phyloP scores from a whole-genome alignment of 2,329 filamentous ascomycete species.

The Scedosporium boydii region DNA sequence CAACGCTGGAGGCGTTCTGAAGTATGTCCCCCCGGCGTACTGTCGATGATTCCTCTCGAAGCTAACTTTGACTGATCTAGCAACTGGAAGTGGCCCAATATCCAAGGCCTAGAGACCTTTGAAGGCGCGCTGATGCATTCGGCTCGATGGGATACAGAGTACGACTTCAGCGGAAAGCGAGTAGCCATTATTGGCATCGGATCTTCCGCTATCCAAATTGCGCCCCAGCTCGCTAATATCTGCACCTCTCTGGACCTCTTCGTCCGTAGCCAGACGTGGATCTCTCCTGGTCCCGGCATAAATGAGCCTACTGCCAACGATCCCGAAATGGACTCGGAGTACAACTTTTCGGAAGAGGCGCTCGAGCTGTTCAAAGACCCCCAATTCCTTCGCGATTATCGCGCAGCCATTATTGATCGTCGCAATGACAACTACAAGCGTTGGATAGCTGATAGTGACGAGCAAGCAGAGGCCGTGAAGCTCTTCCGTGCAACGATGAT shows the following conservation, averaged over 20 bases:
- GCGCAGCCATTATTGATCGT: constrained; percentile 45
- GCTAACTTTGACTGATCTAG: constrained; percentile 40
- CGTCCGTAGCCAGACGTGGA: constrained; percentile 56
- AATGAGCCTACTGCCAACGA: constrained; percentile 40
- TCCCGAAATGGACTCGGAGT: constrained; percentile 4
- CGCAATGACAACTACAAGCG: constrained; percentile 46
- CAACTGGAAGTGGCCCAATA: constrained; percentile 53
- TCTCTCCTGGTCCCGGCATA: constrained; percentile 47
- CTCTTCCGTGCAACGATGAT: constrained; percentile 20
- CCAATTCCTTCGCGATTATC: constrained; percentile 47
- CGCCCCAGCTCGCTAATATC: constrained; percentile 39
- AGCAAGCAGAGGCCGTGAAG: constrained; percentile 49
- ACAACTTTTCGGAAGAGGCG: constrained; percentile 32
- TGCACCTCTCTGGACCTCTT: constrained; percentile 52
- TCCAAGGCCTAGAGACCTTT: constrained; percentile 45
- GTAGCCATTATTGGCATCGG: constrained; percentile 56
- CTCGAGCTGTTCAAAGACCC: constrained; percentile 30
- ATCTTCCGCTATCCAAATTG: constrained; percentile 49
- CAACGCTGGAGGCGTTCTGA: constrained; percentile 10
- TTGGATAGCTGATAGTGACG: constrained; percentile 38
- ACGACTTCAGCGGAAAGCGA: constrained; percentile 37
- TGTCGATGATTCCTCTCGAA: background rate
- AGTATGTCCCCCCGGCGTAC: constrained; percentile 1
- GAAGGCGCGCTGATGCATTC: constrained; percentile 50
- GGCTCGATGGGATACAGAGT: constrained; percentile 47